Percentiles rank a stretch among this genome's conserved stretches.
phyloP scores from a whole-genome alignment of 805 yeast genomes.

The Diddensiella caesifluorescens region DNA sequence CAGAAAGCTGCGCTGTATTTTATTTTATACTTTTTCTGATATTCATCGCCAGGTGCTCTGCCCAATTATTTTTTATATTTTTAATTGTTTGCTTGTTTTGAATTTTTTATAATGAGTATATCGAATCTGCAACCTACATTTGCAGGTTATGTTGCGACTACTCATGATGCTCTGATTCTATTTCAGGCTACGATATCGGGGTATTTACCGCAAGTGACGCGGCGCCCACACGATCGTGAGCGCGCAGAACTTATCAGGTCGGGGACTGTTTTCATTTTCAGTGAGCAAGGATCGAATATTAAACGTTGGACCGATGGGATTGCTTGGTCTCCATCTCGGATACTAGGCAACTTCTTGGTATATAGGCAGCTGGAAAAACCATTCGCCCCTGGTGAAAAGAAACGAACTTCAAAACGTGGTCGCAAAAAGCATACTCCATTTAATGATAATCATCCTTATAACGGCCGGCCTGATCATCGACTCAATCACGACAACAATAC shows the following conservation, averaged over 20 bases:
- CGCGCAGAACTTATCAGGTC: constrained; percentile 58
- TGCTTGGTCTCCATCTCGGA: constrained; percentile 88
- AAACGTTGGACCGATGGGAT: constrained; percentile 97
- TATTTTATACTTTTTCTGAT: too few species aligned
- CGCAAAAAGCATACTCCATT: constrained; percentile 9
- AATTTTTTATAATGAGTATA: constrained; percentile 1
- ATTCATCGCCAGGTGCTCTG: too few species aligned
- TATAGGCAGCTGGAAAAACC: constrained; percentile 65
- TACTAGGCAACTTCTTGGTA: constrained; percentile 76
- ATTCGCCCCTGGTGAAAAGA: constrained; percentile 41
- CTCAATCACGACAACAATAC: too few species aligned
- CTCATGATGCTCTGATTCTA: constrained; percentile 75
- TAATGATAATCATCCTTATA: constrained; percentile 1
- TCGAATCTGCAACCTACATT: constrained; percentile 48
- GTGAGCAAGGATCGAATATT: constrained; percentile 76
- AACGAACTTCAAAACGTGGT: constrained; percentile 23
- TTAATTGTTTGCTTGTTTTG: not conserved
- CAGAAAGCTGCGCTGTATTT: too few species aligned
- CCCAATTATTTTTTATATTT: too few species aligned
- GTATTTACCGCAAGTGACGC: constrained; percentile 53
- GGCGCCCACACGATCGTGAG: constrained; percentile 82
- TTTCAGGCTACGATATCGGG: constrained; percentile 73
- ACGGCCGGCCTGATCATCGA: not conserved
- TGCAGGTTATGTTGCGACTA: constrained; percentile 71
- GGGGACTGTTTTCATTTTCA: constrained; percentile 80